Conservation (phyloP, 352 stramenopile genomes). For the Globisporangium canariense region DNA sequence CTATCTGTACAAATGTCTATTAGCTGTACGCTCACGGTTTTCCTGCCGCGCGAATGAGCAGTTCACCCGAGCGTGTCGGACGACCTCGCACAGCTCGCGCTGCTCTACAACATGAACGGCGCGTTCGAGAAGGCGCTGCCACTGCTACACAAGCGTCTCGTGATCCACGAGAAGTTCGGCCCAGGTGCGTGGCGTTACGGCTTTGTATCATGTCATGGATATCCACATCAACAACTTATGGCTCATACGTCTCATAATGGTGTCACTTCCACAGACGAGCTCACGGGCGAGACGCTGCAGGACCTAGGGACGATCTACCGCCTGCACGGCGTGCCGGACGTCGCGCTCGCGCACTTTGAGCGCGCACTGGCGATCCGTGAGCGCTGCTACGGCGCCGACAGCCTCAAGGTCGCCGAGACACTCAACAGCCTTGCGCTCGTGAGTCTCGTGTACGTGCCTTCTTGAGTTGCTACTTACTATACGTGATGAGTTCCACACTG, state of each 20-base stretch:
- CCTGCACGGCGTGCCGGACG: constrained; percentile 41
- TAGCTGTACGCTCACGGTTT: not conserved
- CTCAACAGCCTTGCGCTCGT: constrained; percentile 76
- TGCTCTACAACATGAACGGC: constrained; percentile 70
- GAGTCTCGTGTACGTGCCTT: constrained; percentile 31
- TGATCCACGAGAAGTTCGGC: constrained; percentile 80
- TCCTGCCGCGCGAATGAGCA: constrained; percentile 11
- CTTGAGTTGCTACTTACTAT: not conserved
- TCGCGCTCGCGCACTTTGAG: constrained; percentile 60
- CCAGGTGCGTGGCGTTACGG: constrained; percentile 29
- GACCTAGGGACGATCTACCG: constrained; percentile 68
- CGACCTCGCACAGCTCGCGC: constrained; percentile 58
- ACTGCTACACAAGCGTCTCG: constrained; percentile 69
- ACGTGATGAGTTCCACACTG: too few species aligned
- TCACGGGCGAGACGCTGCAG: constrained; percentile 61
- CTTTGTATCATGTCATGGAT: not conserved
- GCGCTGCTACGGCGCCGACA: constrained; percentile 47
- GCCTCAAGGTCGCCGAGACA: constrained; percentile 70
- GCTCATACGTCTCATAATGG: not conserved
- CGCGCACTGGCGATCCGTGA: constrained; percentile 45
- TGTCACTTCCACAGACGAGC: constrained; percentile 29
- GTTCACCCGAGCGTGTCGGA: constrained; percentile 55
- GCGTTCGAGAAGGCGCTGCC: constrained; percentile 61
- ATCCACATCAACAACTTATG: not conserved
- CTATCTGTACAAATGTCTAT: not conserved